Percentiles rank a stretch among this genome's conserved stretches.
Evolutionary conservation across 768 basidiomycete species (phyloP).

Genomic region (Tricholoma flavovirens): DNA sequence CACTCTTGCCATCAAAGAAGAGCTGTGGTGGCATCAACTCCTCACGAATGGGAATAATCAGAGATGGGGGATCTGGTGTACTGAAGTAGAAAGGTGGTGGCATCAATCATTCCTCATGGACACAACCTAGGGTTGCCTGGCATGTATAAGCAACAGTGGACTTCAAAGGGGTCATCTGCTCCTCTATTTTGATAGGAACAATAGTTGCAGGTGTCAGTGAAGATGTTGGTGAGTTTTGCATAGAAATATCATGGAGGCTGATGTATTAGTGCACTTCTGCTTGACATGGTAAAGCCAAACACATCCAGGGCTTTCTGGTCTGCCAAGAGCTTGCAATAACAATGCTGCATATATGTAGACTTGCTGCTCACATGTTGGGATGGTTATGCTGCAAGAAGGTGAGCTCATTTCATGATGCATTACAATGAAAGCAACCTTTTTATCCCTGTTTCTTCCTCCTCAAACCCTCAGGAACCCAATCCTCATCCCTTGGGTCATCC

Average conservation of each 20-base stretch:
- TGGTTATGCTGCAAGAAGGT: not conserved
- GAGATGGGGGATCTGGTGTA: not conserved
- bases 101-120: not conserved
- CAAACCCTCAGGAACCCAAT: constrained; percentile 3
- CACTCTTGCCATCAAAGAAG: not conserved
- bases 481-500: constrained; percentile 7
- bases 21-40: not conserved
- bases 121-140: not conserved
- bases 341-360: not conserved
- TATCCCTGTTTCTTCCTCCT: not conserved
- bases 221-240: not conserved
- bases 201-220: not conserved
- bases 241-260: not conserved
- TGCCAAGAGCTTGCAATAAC: constrained; percentile 1
- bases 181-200: not conserved
- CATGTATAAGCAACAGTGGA: not conserved
- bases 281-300: not conserved
- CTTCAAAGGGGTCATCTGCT: not conserved
- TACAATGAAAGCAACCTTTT: not conserved
- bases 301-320: not conserved
- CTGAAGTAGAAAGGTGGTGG: not conserved
- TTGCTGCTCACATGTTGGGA: constrained; percentile 7
- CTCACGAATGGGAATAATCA: not conserved
- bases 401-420: not conserved
- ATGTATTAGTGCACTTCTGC: not conserved